Evolutionary conservation across 2,329 filamentous ascomycete genomes (phyloP).

Genomic region (Hymenoscyphus fraxineus): DNA sequence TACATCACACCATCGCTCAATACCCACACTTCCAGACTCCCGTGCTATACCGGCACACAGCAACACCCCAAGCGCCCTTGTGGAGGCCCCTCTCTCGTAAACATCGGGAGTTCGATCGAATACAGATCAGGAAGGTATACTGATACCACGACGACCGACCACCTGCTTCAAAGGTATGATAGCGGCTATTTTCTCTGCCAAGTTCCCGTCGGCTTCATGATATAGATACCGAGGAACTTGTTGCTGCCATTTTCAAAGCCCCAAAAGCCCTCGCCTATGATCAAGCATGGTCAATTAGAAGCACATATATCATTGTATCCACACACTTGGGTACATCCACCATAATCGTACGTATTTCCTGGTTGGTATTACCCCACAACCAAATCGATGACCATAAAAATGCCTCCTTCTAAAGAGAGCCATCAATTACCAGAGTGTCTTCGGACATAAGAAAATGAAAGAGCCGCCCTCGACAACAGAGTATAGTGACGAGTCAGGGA

Average conservation of each 20-base stretch:
- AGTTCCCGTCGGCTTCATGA: background rate
- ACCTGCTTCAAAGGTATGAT: background rate
- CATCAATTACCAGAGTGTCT: too few species aligned
- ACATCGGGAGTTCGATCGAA: background rate
- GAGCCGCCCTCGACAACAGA: too few species aligned
- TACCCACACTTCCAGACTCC: background rate
- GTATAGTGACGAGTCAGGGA: too few species aligned
- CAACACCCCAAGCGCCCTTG: background rate
- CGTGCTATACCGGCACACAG: background rate
- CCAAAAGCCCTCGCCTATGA: background rate
- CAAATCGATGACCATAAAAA: background rate
- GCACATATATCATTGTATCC: background rate
- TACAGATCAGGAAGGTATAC: conserved; percentile 1
- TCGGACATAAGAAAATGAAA: too few species aligned
- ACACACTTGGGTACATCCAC: background rate
- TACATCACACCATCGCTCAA: background rate
- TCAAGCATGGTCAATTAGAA: background rate
- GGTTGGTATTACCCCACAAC: background rate
- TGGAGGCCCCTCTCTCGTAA: background rate
- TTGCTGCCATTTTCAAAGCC: background rate
- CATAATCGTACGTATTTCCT: background rate
- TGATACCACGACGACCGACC: background rate
- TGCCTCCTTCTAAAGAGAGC: too few species aligned
- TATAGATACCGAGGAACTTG: background rate
- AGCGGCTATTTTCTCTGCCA: background rate